These are phyloP conservation scores for Xylariaceae sp. DNA, from an alignment of 2,329 filamentous ascomycete genomes.

Conservation along the genomic window DNA sequence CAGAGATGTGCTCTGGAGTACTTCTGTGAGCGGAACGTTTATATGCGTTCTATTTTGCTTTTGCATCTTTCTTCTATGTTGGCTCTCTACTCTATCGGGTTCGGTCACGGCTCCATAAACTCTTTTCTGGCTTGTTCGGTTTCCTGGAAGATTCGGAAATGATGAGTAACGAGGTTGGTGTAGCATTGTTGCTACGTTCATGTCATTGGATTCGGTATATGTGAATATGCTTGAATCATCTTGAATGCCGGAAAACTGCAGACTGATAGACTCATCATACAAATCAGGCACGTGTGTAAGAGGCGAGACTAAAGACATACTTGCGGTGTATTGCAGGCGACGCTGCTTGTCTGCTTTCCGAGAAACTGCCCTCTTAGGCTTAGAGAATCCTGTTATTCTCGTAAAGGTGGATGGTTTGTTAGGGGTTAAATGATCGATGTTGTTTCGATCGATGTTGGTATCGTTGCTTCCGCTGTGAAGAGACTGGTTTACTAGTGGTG, in stretches of 20 bases:
- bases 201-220: no score
- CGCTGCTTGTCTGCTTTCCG: not conserved
- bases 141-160: not conserved
- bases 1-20: not conserved
- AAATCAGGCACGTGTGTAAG: no score
- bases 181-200: not conserved
- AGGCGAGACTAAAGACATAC: no score
- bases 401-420: not conserved
- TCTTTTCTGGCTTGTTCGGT: not conserved
- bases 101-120: not conserved
- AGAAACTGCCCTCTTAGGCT: not conserved
- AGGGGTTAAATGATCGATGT: not conserved
- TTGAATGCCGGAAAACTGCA: no score
- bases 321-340: not conserved
- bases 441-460: not conserved
- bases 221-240: no score
- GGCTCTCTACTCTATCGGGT: not conserved
- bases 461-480: not conserved
- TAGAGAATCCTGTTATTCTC: not conserved
- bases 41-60: not conserved
- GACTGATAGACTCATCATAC: no score
- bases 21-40: no score
- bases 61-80: not conserved
- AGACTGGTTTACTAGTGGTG: not conserved
- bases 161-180: not conserved